These are phyloP conservation scores for Agaricus bisporus DNA, from an alignment of 768 basidiomycete genomes.

Conservation along the genomic window DNA sequence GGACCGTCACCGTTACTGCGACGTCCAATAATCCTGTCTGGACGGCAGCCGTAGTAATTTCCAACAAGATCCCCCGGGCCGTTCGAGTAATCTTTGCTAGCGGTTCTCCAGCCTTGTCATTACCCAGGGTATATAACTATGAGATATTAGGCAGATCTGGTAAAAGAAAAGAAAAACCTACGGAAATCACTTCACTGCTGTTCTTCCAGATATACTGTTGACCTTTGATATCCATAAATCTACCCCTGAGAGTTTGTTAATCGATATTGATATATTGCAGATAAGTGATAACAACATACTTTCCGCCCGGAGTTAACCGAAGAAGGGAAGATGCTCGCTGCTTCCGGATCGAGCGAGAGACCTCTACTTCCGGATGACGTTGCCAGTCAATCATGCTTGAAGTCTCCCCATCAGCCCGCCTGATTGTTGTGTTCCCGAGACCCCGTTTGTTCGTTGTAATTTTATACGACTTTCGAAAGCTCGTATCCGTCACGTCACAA, in stretches of 20 bases:
- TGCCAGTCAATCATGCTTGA: slow-evolving; percentile 17
- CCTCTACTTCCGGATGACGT: slow-evolving; percentile 11
- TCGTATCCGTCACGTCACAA: slow-evolving; percentile 15
- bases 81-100: slow-evolving; percentile 13
- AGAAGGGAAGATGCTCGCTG: slow-evolving; percentile 14
- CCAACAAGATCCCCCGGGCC: slow-evolving; percentile 5
- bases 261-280: neutral
- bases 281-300: neutral
- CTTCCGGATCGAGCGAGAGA: slow-evolving; percentile 9
- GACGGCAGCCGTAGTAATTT: slow-evolving; percentile 12
- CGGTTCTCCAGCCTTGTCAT: slow-evolving; percentile 3
- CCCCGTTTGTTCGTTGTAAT: slow-evolving; percentile 14
- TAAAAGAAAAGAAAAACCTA: neutral
- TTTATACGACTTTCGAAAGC: slow-evolving; percentile 12
- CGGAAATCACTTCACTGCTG: slow-evolving; percentile 6
- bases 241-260: slow-evolving; percentile 6
- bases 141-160: neutral
- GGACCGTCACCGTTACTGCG: slow-evolving; percentile 12
- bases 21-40: slow-evolving; percentile 13
- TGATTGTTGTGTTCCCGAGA: slow-evolving; percentile 13
- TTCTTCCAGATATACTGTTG: slow-evolving; percentile 13
- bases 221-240: slow-evolving; percentile 8
- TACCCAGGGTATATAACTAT: slow-evolving; percentile 8
- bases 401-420: slow-evolving; percentile 8
- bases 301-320: slow-evolving; percentile 9